Evolutionary conservation across 2,329 filamentous ascomycete genomes (phyloP).

Genomic region (Penicillium sp.): DNA sequence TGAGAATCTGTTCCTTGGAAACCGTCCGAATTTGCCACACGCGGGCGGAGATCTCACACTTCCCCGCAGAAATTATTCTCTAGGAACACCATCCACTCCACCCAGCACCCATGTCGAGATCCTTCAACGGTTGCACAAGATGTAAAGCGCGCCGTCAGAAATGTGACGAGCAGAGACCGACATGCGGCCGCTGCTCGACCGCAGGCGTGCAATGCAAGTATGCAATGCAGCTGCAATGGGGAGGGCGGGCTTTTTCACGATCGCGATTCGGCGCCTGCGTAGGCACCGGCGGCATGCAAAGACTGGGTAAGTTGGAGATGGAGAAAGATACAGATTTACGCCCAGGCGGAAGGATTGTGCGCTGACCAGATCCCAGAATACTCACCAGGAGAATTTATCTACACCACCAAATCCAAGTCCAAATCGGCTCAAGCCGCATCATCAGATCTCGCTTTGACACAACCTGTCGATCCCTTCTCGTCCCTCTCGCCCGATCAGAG

Average conservation of each 20-base stretch:
- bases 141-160: conserved; percentile 48
- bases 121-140: conserved; percentile 45
- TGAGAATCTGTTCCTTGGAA: conserved; percentile 3
- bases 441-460: conserved; percentile 26
- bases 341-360: conserved; percentile 33
- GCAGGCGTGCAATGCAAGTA: conserved; percentile 42
- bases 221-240: conserved; percentile 45
- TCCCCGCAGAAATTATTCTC: conserved; percentile 25
- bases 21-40: conserved; percentile 14
- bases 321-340: not conserved
- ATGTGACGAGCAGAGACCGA: conserved; percentile 46
- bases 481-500: conserved; percentile 38
- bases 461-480: conserved; percentile 38
- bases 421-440: conserved; percentile 11
- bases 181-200: conserved; percentile 41
- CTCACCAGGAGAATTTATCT: conserved; percentile 42
- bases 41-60: conserved; percentile 15
- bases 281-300: conserved; percentile 36
- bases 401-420: conserved; percentile 31
- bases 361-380: conserved; percentile 37
- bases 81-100: conserved; percentile 6
- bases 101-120: conserved; percentile 38
- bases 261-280: conserved; percentile 40
- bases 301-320: conserved; percentile 29
- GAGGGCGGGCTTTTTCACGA: conserved; percentile 43